Evolutionary conservation across 176 grass and related monocot species (phyloP), one percentile per base, ranked within the genome.

Genomic region (Aegilops tauschii): DNA sequence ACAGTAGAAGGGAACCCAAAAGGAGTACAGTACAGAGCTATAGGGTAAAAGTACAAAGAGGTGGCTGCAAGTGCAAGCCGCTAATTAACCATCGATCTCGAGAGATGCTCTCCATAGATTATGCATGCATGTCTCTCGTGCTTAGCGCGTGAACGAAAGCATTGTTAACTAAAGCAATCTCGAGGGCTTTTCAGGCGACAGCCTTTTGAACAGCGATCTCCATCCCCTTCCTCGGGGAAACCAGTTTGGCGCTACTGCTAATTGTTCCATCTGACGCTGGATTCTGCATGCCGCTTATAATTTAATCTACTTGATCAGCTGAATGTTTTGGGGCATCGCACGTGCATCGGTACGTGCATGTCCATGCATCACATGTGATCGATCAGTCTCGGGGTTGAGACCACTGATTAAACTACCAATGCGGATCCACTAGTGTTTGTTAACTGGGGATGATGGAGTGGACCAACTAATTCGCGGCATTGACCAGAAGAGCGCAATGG

Each of bases 171-270:
- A 84, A 90, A 77, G 47, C 73, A 77, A 77, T 77, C 62, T 91
- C 86, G 82, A 91, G 86, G 77, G 4, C 86, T 68, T 77, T 85
- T 65, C 42, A 82, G 82, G 31, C 82, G 82, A 88, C 77, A 91
- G 62, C 18, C 82, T 88, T 88, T 85, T 44, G 69, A 81, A 83
- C 67, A 49, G 13, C 42, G 61, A 82, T 82, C 83, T 76, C 88
- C 65, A 80, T 84, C 16, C 65, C 16, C 65, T 18, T 23, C 69
- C 72, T 75, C 28, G 78, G 83, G 70, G 16, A 5, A 61, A 23
- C 81, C 81, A 61, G 73, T 58, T 58, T 58, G 52, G 52, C 52
- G 52, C 18, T 58, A 75, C 5, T 40, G 35, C 69, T 81, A 49
- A 37, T 58, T 50, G 50, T 69, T 56, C 40, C 72, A 13, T 85